Evolutionary conservation across 2,329 filamentous ascomycete species (phyloP).

Genomic region (Berkeleyomyces rouxiae): DNA sequence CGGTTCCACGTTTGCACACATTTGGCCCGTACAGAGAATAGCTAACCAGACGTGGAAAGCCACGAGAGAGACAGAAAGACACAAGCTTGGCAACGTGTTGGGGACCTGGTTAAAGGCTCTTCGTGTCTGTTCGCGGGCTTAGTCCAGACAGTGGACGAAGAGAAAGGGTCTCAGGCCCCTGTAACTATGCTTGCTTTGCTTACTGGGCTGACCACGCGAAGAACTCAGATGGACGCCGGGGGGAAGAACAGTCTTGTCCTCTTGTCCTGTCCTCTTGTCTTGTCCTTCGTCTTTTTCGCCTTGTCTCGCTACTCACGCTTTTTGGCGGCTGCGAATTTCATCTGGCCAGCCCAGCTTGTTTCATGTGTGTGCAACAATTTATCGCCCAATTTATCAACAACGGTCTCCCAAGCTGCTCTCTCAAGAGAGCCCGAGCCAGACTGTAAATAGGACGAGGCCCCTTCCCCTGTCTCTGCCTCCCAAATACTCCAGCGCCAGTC

Average conservation of each 20-base stretch:
- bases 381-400: not conserved
- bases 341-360: not conserved
- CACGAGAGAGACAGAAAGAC: not conserved
- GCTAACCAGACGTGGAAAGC: not conserved
- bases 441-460: not conserved
- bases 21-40: not conserved
- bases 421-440: not conserved
- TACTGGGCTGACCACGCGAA: not conserved
- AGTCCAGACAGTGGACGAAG: constrained; percentile 6
- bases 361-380: not conserved
- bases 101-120: not conserved
- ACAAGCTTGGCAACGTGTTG: not conserved
- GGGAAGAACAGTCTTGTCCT: not conserved
- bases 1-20: too few relatives aligned
- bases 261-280: not conserved
- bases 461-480: not conserved
- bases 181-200: not conserved
- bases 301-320: too few relatives aligned
- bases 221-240: too few relatives aligned
- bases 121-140: constrained; percentile 7
- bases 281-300: not conserved
- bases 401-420: too few relatives aligned
- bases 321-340: not conserved
- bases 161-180: constrained; percentile 8
- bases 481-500: not conserved